Evolutionary conservation across 2,329 filamentous ascomycete genomes (phyloP).

Genomic region (Arthrobotrys megalospora): DNA sequence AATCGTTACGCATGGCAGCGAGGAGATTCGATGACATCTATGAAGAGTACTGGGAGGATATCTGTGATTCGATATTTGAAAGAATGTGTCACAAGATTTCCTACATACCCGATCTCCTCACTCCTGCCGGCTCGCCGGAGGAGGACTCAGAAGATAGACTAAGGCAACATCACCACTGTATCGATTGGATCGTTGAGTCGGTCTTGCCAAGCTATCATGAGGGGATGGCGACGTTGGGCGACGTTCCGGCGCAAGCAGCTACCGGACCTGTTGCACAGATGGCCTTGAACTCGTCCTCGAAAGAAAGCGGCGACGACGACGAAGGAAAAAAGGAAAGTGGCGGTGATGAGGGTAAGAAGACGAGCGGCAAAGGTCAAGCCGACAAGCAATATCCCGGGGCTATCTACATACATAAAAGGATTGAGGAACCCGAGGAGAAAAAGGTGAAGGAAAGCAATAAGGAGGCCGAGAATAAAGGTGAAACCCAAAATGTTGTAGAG

Average conservation of each 20-base stretch:
- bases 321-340: too few species aligned
- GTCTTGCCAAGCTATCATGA: conserved; percentile 23
- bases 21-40: conserved; percentile 34
- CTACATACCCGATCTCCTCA: conserved; percentile 24
- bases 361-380: too few species aligned
- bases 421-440: too few species aligned
- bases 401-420: too few species aligned
- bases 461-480: too few species aligned
- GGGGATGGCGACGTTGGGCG: background rate
- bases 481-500: background rate
- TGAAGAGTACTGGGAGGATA: conserved; percentile 20
- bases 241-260: background rate
- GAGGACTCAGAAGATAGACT: conserved; percentile 32
- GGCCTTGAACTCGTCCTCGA: background rate
- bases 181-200: conserved; percentile 31
- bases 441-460: too few species aligned
- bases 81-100: conserved; percentile 7
- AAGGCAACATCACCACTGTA: conserved; percentile 36
- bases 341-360: too few species aligned
- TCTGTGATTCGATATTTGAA: conserved; percentile 22
- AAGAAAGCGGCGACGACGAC: background rate
- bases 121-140: conserved; percentile 3
- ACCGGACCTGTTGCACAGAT: too few species aligned
- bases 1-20: conserved; percentile 10
- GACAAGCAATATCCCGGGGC: too few species aligned